These are phyloP conservation scores for Vinca minor DNA, from an alignment of 257 asterid genomes.

Conservation along the genomic window DNA sequence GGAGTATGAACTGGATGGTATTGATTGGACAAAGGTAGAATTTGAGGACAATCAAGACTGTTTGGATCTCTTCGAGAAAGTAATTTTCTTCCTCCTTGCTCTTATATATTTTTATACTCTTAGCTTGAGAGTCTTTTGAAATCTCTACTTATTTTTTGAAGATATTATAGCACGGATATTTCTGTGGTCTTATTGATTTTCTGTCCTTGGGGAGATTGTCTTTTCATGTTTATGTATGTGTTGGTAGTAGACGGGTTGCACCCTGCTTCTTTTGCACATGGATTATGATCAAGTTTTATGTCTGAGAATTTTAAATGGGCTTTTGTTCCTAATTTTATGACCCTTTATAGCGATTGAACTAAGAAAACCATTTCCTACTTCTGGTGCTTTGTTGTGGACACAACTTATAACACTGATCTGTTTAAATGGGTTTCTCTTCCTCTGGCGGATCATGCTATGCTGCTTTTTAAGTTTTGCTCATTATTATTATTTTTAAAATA, in stretches of 20 bases:
- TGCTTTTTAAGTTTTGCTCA: slow-evolving; percentile 17
- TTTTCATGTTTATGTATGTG: background rate
- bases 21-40: slow-evolving; percentile 69
- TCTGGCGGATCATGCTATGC: background rate
- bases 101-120: background rate
- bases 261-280: background rate
- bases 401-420: background rate
- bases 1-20: slow-evolving; percentile 87
- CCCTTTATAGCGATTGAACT: too few relatives aligned
- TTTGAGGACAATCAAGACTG: slow-evolving; percentile 84
- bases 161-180: background rate
- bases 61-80: slow-evolving; percentile 88
- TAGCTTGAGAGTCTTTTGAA: background rate
- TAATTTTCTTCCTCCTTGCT: too few relatives aligned
- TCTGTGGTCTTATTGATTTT: background rate
- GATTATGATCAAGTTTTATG: background rate
- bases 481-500: too few relatives aligned
- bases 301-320: background rate
- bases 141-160: background rate
- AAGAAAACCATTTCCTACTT: too few relatives aligned
- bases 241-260: background rate
- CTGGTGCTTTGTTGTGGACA: background rate
- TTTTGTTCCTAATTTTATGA: background rate
- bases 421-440: background rate
- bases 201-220: slow-evolving; percentile 3